Evolutionary conservation across 1,284 basidiomycete species (phyloP), one percentile per base, ranked within the genome.

Genomic region (Cryptococcus sp.): DNA sequence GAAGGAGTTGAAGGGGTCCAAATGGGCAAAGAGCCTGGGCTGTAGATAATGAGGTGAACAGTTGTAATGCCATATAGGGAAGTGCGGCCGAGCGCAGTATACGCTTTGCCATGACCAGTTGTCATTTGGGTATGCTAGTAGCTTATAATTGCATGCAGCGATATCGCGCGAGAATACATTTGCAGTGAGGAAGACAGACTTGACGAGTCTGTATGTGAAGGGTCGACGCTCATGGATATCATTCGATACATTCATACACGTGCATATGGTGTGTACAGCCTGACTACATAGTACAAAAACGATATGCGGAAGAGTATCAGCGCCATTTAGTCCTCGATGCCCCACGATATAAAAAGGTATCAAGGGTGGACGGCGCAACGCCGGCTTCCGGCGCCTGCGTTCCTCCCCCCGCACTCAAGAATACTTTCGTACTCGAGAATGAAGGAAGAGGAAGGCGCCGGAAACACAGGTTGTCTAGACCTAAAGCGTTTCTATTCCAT

Each of bases 261-360:
- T 20, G 41, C 45, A 54, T 54, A 27, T 41, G 35, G 41, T 46
- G 4, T 22, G 35, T 4, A 50, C 3, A 17, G n/a, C n/a, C 15
- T 10, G 19, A 54, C 46, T 47, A 42, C 38, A 39, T 27, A 56
- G 27, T 19, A 42, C 16, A 8, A 25, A n/a, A 15, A 3, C 3
- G n/a, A 35, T 39, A 19, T 45, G 38, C 48, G 47, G 39, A 38
- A 51, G 48, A 42, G 51, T 70, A 58, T 71, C 63, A 61, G 62
- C 60, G 58, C 54, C 50, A 59, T 71, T 65, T 71, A 71, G 69
- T 71, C 69, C 69, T 71, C 67, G 61, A 65, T 58, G 53, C 55
- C 57, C 65, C 61, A 70, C 52, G 47, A 57, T 43, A 27, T 27
- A 55, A 48, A 57, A 56, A 59, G 57, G 52, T 55, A 65, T 63